These are phyloP conservation scores for Akanthomyces uredinophilus DNA, from an alignment of 2,329 filamentous ascomycete genomes.

Conservation along the genomic window DNA sequence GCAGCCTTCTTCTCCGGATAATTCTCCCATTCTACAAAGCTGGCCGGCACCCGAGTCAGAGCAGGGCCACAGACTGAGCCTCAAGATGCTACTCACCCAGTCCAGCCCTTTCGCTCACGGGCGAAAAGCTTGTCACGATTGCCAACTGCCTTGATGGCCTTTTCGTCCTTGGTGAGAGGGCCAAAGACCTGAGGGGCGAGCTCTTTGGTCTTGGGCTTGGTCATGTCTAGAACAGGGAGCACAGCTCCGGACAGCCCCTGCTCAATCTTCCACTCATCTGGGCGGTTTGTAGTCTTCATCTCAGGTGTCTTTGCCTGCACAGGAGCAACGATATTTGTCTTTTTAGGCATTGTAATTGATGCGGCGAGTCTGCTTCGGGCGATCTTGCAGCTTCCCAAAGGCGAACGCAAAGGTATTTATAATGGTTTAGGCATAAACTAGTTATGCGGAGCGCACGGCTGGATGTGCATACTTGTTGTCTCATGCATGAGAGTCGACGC, in stretches of 20 bases:
- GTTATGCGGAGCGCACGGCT: neutral
- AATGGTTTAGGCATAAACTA: neutral
- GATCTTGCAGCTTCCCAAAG: neutral
- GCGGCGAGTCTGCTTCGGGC: neutral
- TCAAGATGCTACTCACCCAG: slow-evolving; percentile 22
- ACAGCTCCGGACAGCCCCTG: slow-evolving; percentile 43
- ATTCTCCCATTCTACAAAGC: slow-evolving; percentile 65
- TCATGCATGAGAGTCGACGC: too few relatives aligned
- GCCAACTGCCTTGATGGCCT: slow-evolving; percentile 35
- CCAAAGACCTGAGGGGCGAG: slow-evolving; percentile 25
- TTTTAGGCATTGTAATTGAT: neutral
- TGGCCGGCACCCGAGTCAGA: neutral
- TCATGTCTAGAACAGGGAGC: slow-evolving; percentile 44
- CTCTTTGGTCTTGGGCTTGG: slow-evolving; percentile 29
- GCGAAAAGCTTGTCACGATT: slow-evolving; percentile 27
- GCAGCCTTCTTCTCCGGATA: slow-evolving; percentile 62
- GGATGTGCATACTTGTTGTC: neutral
- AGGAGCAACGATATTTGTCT: neutral
- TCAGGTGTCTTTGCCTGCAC: neutral
- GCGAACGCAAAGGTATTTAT: neutral
- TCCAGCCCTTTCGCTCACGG: slow-evolving; percentile 29
- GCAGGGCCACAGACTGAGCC: neutral
- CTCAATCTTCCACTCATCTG: slow-evolving; percentile 51
- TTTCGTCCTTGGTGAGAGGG: slow-evolving; percentile 34
- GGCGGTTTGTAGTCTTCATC: slow-evolving; percentile 21